Evolutionary conservation across 2,329 filamentous ascomycete genomes (phyloP).

Genomic region (Cryphonectria carpinicola): DNA sequence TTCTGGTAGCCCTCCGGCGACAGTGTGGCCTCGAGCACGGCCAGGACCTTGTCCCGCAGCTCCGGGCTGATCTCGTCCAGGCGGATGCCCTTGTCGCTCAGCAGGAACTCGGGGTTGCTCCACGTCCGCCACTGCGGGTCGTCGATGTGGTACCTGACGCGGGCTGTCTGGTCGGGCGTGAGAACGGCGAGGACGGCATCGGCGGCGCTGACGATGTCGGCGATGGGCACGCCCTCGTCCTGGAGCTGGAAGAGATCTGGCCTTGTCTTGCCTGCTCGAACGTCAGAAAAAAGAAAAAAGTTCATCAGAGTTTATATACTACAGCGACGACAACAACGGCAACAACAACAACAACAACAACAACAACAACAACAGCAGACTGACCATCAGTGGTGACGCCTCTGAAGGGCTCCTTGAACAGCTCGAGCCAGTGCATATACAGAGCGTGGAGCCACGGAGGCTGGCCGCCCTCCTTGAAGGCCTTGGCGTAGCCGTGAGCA

Average conservation of each 20-base stretch:
- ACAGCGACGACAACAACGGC: no score
- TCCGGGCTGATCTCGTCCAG: slow-evolving; percentile 60
- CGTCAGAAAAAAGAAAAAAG: not conserved
- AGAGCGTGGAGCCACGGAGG: slow-evolving; percentile 71
- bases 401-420: slow-evolving; percentile 69
- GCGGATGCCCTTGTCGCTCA: slow-evolving; percentile 70
- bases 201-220: slow-evolving; percentile 57
- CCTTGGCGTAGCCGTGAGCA: slow-evolving; percentile 63
- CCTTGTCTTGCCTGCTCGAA: slow-evolving; percentile 50
- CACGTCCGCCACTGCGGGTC: slow-evolving; percentile 72
- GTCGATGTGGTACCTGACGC: slow-evolving; percentile 65
- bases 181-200: slow-evolving; percentile 51
- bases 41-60: slow-evolving; percentile 54
- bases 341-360: no score
- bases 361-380: slow-evolving; percentile 16
- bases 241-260: slow-evolving; percentile 60
- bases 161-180: slow-evolving; percentile 50
- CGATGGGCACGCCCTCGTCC: slow-evolving; percentile 67
- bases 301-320: no score
- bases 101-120: slow-evolving; percentile 74
- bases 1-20: slow-evolving; percentile 74
- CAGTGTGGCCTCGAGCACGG: slow-evolving; percentile 60
- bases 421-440: slow-evolving; percentile 60
- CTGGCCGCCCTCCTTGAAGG: slow-evolving; percentile 59
- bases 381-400: slow-evolving; percentile 71